phyloP scores from a whole-genome alignment of 805 yeast species.

The Ogataea pignaliae region DNA sequence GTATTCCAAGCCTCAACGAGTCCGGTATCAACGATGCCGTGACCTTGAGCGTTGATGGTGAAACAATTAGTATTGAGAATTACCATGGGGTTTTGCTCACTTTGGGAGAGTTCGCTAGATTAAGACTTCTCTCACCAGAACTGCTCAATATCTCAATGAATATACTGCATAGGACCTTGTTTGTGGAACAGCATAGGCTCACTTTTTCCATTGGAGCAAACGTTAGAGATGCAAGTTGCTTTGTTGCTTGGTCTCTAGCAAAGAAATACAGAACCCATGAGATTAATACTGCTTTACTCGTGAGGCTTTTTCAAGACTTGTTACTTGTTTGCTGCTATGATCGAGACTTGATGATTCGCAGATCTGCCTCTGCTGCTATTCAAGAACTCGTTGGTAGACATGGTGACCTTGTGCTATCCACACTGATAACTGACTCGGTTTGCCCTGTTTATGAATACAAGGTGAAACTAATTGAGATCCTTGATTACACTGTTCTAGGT shows the following conservation, averaged over 20 bases:
- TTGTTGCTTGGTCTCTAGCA: conserved; percentile 74
- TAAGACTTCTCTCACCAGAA: conserved; percentile 12
- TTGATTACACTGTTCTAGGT: conserved; percentile 50
- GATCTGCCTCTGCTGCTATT: conserved; percentile 82
- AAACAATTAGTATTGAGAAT: conserved; percentile 34
- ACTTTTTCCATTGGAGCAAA: conserved; percentile 57
- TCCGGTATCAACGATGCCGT: not conserved
- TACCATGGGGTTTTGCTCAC: conserved; percentile 59
- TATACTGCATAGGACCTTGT: conserved; percentile 43
- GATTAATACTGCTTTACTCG: conserved; percentile 14
- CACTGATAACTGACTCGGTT: conserved; percentile 1
- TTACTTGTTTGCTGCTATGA: conserved; percentile 62
- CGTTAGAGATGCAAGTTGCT: conserved; percentile 81
- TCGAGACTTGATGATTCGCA: conserved; percentile 63
- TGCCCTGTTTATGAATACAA: conserved; percentile 32
- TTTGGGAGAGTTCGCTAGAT: conserved; percentile 43
- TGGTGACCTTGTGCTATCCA: conserved; percentile 38
- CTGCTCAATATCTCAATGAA: conserved; percentile 27
- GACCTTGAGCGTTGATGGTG: conserved; percentile 21
- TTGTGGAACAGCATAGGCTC: conserved; percentile 52
- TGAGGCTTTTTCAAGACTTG: conserved; percentile 33
- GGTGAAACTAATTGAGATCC: conserved; percentile 51
- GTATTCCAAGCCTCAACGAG: conserved; percentile 14
- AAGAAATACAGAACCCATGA: conserved; percentile 31
- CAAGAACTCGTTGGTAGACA: conserved; percentile 84